Evolutionary conservation across 2,329 filamentous ascomycete species (phyloP).

Genomic region (Alternaria postmessia): DNA sequence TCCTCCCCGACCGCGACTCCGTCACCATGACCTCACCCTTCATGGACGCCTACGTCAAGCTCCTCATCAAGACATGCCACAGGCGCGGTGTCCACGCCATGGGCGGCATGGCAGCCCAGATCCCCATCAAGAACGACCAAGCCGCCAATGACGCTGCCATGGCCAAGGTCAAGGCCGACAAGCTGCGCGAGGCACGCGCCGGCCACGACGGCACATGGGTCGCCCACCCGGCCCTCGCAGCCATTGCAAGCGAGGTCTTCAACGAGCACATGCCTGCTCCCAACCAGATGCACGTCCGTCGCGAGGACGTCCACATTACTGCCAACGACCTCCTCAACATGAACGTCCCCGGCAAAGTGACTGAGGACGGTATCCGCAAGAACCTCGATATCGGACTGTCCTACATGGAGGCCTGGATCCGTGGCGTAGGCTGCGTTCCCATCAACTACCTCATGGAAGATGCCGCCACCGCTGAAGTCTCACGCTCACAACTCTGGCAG

Average conservation of each 20-base stretch:
- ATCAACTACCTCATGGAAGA: constrained; percentile 99
- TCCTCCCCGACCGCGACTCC: constrained; percentile 87
- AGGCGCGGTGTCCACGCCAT: constrained; percentile 97
- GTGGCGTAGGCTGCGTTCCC: constrained; percentile 92
- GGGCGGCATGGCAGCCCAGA: constrained; percentile 98
- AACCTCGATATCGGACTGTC: constrained; percentile 95
- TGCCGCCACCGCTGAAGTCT: constrained; percentile 95
- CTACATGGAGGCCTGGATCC: constrained; percentile 99
- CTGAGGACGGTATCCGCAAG: constrained; percentile 94
- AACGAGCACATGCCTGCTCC: constrained; percentile 98
- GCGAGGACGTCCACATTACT: constrained; percentile 86
- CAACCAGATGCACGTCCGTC: constrained; percentile 91
- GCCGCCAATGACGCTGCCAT: constrained; percentile 93
- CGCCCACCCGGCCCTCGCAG: constrained; percentile 89
- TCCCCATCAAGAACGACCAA: constrained; percentile 95
- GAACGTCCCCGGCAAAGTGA: constrained; percentile 92
- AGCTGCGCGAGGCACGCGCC: constrained; percentile 92
- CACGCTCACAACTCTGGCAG: constrained; percentile 94
- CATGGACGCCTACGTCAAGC: constrained; percentile 96
- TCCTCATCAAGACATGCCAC: constrained; percentile 98
- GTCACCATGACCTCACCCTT: constrained; percentile 99
- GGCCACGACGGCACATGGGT: constrained; percentile 99
- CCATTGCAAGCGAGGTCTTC: constrained; percentile 91
- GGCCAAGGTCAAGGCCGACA: constrained; percentile 91
- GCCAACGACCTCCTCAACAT: constrained; percentile 95